A percentile compares a stretch with the other conserved stretches of the same genome.
Conservation (phyloP, 2,329 filamentous ascomycete genomes). For the Verticillium albo-atrum region DNA sequence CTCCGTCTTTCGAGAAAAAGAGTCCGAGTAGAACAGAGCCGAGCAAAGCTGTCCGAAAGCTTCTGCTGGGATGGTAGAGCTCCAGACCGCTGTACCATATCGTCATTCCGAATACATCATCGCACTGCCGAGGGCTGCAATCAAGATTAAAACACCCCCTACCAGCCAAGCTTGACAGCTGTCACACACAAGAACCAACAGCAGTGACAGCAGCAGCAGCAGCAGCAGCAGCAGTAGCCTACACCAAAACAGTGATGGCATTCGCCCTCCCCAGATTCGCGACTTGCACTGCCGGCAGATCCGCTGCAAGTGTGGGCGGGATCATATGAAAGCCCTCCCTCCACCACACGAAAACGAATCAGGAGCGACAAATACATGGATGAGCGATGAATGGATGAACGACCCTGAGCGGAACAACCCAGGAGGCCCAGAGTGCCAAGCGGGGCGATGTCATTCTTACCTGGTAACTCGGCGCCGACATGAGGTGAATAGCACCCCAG, state of each 20-base stretch:
- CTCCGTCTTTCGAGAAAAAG: not conserved
- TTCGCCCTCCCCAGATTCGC: not conserved
- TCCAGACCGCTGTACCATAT: no score
- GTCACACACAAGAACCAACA: no score
- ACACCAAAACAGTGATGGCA: not conserved
- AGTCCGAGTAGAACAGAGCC: not conserved
- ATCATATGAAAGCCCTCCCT: not conserved
- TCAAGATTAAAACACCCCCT: no score
- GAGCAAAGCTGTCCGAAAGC: not conserved
- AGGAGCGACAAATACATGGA: not conserved
- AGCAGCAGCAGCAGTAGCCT: not conserved
- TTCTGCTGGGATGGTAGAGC: not conserved
- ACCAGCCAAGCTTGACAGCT: no score
- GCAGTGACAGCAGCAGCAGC: no score
- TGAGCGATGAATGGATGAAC: not conserved
- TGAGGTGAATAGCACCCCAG: not conserved
- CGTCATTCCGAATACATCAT: no score
- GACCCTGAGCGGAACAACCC: not conserved
- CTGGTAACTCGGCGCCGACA: not conserved
- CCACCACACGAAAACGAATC: not conserved
- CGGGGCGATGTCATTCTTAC: not conserved
- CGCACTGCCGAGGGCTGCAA: no score
- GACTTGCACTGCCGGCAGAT: not conserved
- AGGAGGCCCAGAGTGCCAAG: not conserved
- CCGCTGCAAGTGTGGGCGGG: not conserved